Evolutionary conservation across 306 rosid genomes (phyloP).

Genomic region (Purshia tridentata): DNA sequence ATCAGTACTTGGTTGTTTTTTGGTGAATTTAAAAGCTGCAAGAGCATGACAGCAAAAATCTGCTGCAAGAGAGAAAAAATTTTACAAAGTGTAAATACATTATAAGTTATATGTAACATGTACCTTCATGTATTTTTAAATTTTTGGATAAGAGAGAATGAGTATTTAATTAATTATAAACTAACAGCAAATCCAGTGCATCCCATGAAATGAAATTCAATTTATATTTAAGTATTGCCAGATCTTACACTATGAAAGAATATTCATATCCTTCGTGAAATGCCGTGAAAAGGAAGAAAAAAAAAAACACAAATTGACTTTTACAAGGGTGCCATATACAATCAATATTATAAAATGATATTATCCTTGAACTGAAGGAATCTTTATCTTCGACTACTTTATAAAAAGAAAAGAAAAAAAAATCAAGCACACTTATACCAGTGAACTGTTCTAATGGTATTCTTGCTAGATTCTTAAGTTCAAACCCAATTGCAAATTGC

Average conservation of each 20-base stretch:
- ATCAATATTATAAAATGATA: neutral
- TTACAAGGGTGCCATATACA: neutral
- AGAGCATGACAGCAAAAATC: too few species aligned
- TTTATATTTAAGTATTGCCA: neutral
- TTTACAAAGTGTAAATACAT: neutral
- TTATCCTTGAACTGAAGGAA: neutral
- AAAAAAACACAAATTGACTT: neutral
- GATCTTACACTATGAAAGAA: neutral
- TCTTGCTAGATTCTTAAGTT: neutral
- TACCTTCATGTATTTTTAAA: neutral
- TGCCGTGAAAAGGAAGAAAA: neutral
- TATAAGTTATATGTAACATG: neutral
- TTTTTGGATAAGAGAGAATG: neutral
- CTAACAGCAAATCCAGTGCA: neutral
- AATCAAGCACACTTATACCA: neutral
- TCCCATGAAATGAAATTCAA: too few species aligned
- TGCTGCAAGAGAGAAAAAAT: neutral
- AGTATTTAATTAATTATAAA: neutral
- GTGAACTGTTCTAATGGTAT: neutral
- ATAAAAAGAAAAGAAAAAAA: neutral
- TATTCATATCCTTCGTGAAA: too few species aligned
- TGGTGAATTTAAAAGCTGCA: neutral
- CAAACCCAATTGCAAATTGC: neutral
- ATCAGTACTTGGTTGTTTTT: neutral
- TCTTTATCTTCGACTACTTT: neutral